Conservation (phyloP, 306 rosid species). For the Fragaria ananassa region DNA sequence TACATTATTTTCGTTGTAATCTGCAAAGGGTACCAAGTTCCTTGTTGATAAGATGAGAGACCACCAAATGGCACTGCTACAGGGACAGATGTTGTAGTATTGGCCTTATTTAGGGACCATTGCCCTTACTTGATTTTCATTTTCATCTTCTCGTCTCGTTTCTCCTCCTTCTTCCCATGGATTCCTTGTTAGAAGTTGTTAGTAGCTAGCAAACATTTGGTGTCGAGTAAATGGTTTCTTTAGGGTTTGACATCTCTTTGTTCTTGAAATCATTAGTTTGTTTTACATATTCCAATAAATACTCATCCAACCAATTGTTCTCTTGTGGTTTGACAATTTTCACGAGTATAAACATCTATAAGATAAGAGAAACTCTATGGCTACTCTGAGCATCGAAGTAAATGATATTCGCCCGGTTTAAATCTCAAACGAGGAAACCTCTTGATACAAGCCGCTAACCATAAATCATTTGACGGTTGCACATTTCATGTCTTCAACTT, state of each 20-base stretch:
- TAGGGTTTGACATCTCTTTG: background rate
- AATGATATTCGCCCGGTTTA: background rate
- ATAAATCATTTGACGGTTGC: background rate
- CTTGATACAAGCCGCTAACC: background rate
- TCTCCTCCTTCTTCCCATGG: conserved; percentile 5
- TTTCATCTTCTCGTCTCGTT: conserved; percentile 15
- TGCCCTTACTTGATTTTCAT: conserved; percentile 1
- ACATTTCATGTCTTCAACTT: background rate
- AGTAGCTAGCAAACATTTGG: background rate
- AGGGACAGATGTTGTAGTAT: conserved; percentile 19
- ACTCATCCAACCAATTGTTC: background rate
- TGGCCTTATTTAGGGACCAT: conserved; percentile 46
- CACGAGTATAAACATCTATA: no score
- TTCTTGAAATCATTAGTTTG: background rate
- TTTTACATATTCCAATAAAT: no score
- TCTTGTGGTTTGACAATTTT: background rate
- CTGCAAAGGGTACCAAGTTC: conserved; percentile 16
- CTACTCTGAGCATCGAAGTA: no score
- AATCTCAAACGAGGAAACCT: background rate
- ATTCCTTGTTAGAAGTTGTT: conserved; percentile 7
- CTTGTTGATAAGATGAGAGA: conserved; percentile 34
- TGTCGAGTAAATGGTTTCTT: background rate
- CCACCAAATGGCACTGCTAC: conserved; percentile 32
- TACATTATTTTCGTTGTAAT: background rate
- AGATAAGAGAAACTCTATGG: no score